Base-by-base conservation (phyloP, 1,284 basidiomycete genomes). In the Phylloporus sp. region DNA sequence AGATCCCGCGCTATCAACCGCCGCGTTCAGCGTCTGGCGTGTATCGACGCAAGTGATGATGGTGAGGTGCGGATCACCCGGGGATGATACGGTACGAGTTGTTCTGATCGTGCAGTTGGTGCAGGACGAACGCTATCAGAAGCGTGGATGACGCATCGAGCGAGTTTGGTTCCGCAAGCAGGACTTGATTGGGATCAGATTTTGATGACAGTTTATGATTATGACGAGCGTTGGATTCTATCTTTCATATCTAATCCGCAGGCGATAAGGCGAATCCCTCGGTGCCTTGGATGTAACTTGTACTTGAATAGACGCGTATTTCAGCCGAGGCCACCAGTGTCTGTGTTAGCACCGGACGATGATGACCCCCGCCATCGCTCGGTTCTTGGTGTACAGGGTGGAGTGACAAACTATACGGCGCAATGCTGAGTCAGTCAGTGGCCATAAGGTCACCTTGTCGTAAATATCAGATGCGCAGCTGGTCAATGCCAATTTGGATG, bases 51-150 rank as follows among this genome's bases (percentile, higher is more conserved):
- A 66, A 23, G 56, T 78, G 76, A 78, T 67, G 47, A 61, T 63
- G 77, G 73, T 74, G 68, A 68, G 77, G 75, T 76, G 65, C 74
- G 76, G 76, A 78, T 78, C 75, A 78, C 62, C 45, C 63, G 69
- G 69, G 49, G 35, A 19, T 74, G 71, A 78, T 75, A 64, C 59
- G 65, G 67, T 72, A 60, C 61, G 62, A 65, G 66, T 49, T 58
- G 4, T 69, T n/a, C 69, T 76, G 75, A 77, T 76, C 60, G 66
- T 72, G 67, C 62, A 65, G 73, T 68, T 77, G 27, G 12, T 68
- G 32, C 47, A 76, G 75, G 23, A n/a, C 58, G 68, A 75, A 73
- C 62, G 69, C 66, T 67, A 78, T 77, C 74, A 75, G 65, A 29
- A 61, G 62, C 2, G 12, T n/a, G n/a, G n/a, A n/a, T n/a, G n/a